phyloP scores from a whole-genome alignment of 139 green algal species.

The Asterochloris erici region DNA sequence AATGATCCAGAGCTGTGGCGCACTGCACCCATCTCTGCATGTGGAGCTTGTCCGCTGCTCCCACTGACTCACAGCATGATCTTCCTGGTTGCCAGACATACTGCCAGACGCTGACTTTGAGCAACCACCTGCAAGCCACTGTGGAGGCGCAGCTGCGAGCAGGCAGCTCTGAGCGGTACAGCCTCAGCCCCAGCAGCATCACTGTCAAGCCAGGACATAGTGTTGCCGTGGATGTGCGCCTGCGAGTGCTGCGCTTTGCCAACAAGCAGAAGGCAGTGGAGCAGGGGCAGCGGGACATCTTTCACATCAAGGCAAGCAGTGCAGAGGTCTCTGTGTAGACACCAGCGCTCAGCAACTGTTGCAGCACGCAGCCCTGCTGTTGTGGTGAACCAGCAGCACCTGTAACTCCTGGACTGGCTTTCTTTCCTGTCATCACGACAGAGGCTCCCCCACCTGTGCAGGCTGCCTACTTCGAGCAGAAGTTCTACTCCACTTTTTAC shows the following conservation, averaged over 20 bases:
- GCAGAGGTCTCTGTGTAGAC: no score
- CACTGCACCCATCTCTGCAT: not conserved
- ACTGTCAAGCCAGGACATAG: conserved; percentile 39
- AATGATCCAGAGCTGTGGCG: not conserved
- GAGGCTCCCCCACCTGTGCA: conserved; percentile 12
- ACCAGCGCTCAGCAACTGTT: not conserved
- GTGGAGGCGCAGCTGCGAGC: conserved; percentile 60
- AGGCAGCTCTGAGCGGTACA: conserved; percentile 64
- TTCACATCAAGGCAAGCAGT: conserved; percentile 67
- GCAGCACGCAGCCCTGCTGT: not conserved
- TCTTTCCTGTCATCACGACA: no score
- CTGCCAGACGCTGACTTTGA: conserved; percentile 47
- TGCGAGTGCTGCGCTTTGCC: conserved; percentile 60
- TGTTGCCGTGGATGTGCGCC: conserved; percentile 36
- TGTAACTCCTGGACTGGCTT: not conserved
- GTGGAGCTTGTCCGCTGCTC: not conserved
- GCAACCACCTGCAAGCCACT: conserved; percentile 48
- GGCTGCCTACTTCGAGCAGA: conserved; percentile 67
- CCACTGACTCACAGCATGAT: not conserved
- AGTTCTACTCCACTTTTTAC: conserved; percentile 67
- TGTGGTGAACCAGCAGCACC: not conserved
- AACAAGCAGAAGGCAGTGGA: conserved; percentile 51
- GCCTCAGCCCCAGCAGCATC: conserved; percentile 42
- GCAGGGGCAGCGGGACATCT: conserved; percentile 63
- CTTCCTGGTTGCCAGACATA: conserved; percentile 43